Evolutionary conservation across 352 stramenopile species (phyloP), one percentile per base, ranked within the genome.

Genomic region (Globisporangium irregulare): DNA sequence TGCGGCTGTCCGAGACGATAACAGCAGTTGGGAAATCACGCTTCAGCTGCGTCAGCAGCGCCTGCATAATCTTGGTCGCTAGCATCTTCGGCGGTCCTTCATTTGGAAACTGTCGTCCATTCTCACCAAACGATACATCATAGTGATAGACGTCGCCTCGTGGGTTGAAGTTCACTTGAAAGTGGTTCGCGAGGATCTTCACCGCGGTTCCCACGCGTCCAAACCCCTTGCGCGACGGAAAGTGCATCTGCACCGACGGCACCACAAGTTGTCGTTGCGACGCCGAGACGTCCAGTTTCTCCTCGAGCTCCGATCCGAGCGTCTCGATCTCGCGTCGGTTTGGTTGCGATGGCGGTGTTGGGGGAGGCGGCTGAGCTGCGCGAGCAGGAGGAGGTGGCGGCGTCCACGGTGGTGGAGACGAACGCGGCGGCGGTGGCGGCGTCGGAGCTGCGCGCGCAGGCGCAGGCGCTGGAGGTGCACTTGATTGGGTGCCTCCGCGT

Each of bases 61-160:
- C 64, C 5, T 61, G 53, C 75, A 93, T 89, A 63, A 93, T 82
- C 70, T 86, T 82, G 32, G 71, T 64, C 9, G 80, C 82, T 4
- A 93, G 64, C 22, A 74, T 32, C 63, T 90, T 93, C 41, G 83
- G 80, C 8, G 81, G 82, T 0, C 77, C 76, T 6, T 87, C 82
- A 20, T 84, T 80, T 25, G 72, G 66, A 43, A 81, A 85, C 24
- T 67, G 76, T 6, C 64, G 61, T 0, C 73, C 80, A 29, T 60
- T 56, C 61, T 86, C 71, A 0, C 70, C 73, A 66, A 93, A 85
- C 55, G 78, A 60, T 2, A 89, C 83, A 62, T 93, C 86, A 67
- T 93, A 93, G 76, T 93, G 86, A 60, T 78, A 93, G 4, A 90
- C 65, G 54, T 92, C 84, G 3, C 75, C 81, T 0, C 73, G 59